Base-by-base conservation (phyloP, 179 eudicot genomes). In the Carnegiea gigantea region DNA sequence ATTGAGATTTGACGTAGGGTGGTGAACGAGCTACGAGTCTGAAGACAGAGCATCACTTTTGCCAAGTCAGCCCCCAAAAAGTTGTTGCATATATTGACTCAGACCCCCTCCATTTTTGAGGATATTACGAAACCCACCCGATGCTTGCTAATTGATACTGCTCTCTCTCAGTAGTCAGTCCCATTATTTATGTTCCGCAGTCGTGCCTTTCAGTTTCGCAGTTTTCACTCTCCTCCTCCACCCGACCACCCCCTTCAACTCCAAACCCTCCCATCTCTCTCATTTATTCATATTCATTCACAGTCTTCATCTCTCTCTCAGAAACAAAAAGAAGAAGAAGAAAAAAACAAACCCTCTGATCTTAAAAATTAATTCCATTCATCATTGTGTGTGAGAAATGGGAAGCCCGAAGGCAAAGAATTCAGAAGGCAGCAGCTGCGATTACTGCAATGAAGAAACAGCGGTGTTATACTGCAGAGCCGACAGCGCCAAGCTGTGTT, bases 401-500 rank as follows among this genome's bases (percentile, higher is more conserved):
- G 82, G n/a, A 80, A 72, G 17, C 68, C 28, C 75, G 33, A 44
- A 43, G 20, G 21, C 3, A 9, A 13, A 51, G 11, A 18, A 65
- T 10, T 2, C 15, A 6, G 17, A 60, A 40, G 67, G 10, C 36
- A 26, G 4, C 8, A 49, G 12, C 4, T 96, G 99, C 83, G 98
- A 96, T 21, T 93, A 70, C 83, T 96, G 99, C 90, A 84, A 87
- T 75, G 84, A 88, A 9, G 83, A 87, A 38, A 48, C 76, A 0
- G 97, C 97, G 0, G 86, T 91, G 3, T 62, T 96, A 46, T 93
- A 86, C 88, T 96, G 99, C 89, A 84, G 91, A 36, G 98, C 98
- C 1, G 99, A 96, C 88, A 81, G 86, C 0, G 99, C 98, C 1
- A 94, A 88, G 86, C 97, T 96, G 15, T 96, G 99, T 77, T n/a